phyloP scores from a whole-genome alignment of 2,329 filamentous ascomycete genomes.

The Fusarium succisae region DNA sequence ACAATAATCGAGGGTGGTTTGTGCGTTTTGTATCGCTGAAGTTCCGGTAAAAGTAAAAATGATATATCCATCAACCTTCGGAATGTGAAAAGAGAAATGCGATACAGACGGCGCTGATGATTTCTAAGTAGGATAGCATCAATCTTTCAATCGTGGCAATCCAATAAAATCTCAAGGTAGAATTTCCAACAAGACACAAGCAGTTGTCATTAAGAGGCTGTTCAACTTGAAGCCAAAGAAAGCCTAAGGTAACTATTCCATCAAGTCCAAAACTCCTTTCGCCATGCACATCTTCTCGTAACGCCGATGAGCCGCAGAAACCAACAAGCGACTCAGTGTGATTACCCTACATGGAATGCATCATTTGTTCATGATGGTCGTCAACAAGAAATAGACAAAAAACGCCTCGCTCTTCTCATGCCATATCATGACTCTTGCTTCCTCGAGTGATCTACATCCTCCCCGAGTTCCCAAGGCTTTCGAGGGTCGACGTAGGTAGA shows the following conservation, averaged over 20 bases:
- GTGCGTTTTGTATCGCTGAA: too few relatives aligned
- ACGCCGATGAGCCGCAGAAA: constrained; percentile 33
- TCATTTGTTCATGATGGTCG: constrained; percentile 41
- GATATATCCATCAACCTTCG: not conserved
- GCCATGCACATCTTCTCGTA: constrained; percentile 36
- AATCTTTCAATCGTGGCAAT: not conserved
- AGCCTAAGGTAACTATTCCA: constrained; percentile 5
- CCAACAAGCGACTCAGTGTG: constrained; percentile 30
- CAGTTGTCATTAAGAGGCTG: constrained; percentile 17
- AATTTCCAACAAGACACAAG: constrained; percentile 4
- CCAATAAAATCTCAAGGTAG: not conserved
- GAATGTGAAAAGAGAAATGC: not conserved
- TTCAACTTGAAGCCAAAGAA: constrained; percentile 18
- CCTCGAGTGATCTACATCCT: constrained; percentile 58
- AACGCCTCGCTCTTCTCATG: constrained; percentile 38
- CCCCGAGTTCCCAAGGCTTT: constrained; percentile 62
- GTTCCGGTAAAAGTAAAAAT: not conserved
- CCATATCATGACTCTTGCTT: constrained; percentile 35
- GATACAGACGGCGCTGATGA: not conserved
- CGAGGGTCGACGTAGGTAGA: constrained; percentile 66
- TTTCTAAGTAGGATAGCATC: not conserved
- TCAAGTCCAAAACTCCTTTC: constrained; percentile 27
- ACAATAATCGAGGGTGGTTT: not conserved
- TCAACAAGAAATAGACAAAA: constrained; percentile 34
- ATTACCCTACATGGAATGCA: constrained; percentile 39